Conservation (phyloP, 1,284 basidiomycete species). For the Wolfiporia cocos region DNA sequence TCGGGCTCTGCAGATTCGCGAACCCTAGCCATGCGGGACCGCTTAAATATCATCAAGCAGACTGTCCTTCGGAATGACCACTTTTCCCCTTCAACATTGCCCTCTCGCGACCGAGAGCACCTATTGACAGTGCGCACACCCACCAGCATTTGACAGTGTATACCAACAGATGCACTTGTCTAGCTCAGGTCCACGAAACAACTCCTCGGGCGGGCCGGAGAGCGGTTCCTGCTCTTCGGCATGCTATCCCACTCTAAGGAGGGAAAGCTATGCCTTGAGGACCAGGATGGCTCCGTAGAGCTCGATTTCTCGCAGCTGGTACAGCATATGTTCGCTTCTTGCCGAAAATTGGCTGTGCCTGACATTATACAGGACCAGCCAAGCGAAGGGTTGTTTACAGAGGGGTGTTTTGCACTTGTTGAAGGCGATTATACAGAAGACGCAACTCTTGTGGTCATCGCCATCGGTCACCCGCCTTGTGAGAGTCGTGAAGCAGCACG, state of each 20-base stretch:
- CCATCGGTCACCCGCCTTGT: slow-evolving; percentile 96
- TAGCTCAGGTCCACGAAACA: slow-evolving; percentile 96
- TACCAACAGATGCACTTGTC: slow-evolving; percentile 6
- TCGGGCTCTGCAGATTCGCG: slow-evolving; percentile 79
- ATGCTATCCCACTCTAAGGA: slow-evolving; percentile 90
- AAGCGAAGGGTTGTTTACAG: slow-evolving; percentile 94
- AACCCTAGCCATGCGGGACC: slow-evolving; percentile 71
- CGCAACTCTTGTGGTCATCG: slow-evolving; percentile 82
- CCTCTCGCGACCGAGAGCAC: slow-evolving; percentile 77
- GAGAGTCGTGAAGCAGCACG: slow-evolving; percentile 80
- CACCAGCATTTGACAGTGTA: not conserved
- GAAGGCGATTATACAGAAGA: slow-evolving; percentile 97
- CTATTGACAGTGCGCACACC: slow-evolving; percentile 71
- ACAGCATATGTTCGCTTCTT: slow-evolving; percentile 23
- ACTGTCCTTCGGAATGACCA: slow-evolving; percentile 91
- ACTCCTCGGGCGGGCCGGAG: slow-evolving; percentile 84
- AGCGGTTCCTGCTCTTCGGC: slow-evolving; percentile 91
- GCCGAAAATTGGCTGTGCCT: not conserved
- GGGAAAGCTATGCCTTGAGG: slow-evolving; percentile 88
- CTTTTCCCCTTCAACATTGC: slow-evolving; percentile 90
- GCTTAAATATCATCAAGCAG: slow-evolving; percentile 85
- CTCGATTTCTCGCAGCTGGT: slow-evolving; percentile 89
- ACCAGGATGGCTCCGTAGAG: slow-evolving; percentile 87
- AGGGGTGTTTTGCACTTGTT: slow-evolving; percentile 91
- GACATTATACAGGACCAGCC: slow-evolving; percentile 65